These are phyloP conservation scores for Phytophthora hybrid DNA, from an alignment of 352 stramenopile species.

Conservation along the genomic window DNA sequence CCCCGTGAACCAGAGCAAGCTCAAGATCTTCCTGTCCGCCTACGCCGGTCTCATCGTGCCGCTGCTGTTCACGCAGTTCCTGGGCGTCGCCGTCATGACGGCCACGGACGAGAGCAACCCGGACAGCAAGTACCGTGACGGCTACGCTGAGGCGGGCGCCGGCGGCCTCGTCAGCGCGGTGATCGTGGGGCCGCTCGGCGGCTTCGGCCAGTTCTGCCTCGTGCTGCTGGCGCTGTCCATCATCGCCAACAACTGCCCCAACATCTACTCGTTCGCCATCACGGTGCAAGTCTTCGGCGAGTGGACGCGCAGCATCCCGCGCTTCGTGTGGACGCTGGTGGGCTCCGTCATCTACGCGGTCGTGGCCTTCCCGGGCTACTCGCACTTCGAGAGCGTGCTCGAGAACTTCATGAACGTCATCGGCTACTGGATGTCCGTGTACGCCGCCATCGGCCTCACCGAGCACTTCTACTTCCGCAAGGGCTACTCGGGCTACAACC, in stretches of 20 bases:
- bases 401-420: slow-evolving; percentile 70
- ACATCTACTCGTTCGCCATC: slow-evolving; percentile 63
- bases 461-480: slow-evolving; percentile 60
- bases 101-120: slow-evolving; percentile 44
- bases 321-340: slow-evolving; percentile 51
- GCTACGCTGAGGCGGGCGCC: slow-evolving; percentile 42
- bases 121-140: slow-evolving; percentile 40
- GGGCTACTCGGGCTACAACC: slow-evolving; percentile 54
- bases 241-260: slow-evolving; percentile 63
- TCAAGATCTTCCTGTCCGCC: slow-evolving; percentile 56
- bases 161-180: slow-evolving; percentile 50
- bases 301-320: slow-evolving; percentile 47
- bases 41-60: slow-evolving; percentile 53
- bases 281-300: slow-evolving; percentile 51
- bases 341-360: slow-evolving; percentile 47
- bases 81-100: slow-evolving; percentile 50
- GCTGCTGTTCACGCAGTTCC: slow-evolving; percentile 52
- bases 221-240: slow-evolving; percentile 57
- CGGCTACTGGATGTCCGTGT: slow-evolving; percentile 56
- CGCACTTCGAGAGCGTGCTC: slow-evolving; percentile 51
- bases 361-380: slow-evolving; percentile 51
- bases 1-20: slow-evolving; percentile 48
- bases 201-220: slow-evolving; percentile 55
- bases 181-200: slow-evolving; percentile 45
- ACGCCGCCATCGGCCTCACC: slow-evolving; percentile 43